Percentiles rank a stretch among this genome's conserved stretches.
Evolutionary conservation across 1,284 basidiomycete species (phyloP).

Genomic region (Mycena sp.): DNA sequence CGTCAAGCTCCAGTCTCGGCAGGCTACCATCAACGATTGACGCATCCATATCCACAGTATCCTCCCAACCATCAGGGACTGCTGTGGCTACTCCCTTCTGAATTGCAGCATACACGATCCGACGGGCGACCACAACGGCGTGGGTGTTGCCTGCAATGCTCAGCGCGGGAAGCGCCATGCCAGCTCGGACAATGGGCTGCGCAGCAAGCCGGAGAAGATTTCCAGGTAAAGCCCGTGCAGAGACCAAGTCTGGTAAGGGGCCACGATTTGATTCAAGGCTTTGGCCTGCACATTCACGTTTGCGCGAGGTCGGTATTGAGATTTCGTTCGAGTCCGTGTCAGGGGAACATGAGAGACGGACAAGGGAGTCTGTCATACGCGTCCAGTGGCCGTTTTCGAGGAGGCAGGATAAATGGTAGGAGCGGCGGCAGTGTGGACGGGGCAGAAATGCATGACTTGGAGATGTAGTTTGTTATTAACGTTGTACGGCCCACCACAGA

Average conservation of each 20-base stretch:
- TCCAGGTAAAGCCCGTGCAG: too few relatives aligned
- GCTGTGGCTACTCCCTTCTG: background rate
- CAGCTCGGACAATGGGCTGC: constrained; percentile 7
- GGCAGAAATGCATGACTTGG: constrained; percentile 25
- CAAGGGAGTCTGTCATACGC: background rate
- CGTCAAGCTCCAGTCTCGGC: background rate
- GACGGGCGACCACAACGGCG: background rate
- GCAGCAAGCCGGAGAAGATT: background rate
- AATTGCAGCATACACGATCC: background rate
- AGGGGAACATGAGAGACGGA: background rate
- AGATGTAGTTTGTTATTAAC: background rate
- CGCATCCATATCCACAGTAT: background rate
- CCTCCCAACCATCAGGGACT: background rate
- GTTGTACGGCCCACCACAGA: constrained; percentile 20
- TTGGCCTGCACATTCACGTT: too few relatives aligned
- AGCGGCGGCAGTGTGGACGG: constrained; percentile 15
- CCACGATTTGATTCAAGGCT: too few relatives aligned
- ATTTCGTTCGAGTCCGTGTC: background rate
- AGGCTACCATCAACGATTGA: background rate
- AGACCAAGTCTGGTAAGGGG: too few relatives aligned
- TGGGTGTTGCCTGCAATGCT: constrained; percentile 1
- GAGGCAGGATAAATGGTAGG: constrained; percentile 16
- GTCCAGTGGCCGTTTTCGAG: constrained; percentile 9
- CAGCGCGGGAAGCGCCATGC: background rate
- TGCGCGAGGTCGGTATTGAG: background rate